Conservation (phyloP, 2,329 filamentous ascomycete genomes). For the Colletotrichum sp. region DNA sequence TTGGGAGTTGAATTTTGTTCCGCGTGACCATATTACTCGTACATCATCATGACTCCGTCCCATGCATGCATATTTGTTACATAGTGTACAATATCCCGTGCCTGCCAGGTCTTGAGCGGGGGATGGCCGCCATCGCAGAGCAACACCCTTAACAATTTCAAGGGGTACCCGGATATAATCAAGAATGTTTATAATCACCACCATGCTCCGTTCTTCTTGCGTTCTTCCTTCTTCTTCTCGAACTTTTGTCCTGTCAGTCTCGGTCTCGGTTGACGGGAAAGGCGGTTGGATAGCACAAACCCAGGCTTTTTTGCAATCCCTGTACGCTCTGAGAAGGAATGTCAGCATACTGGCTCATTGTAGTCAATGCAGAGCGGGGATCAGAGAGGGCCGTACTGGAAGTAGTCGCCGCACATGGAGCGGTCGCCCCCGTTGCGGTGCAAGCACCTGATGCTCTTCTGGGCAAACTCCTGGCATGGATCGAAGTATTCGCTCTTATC, state of each 20-base stretch:
- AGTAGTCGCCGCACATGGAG: constrained; percentile 93
- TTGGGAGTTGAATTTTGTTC: background rate
- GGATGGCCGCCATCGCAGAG: background rate
- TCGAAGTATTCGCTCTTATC: constrained; percentile 89
- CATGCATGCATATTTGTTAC: background rate
- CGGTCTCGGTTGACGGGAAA: background rate
- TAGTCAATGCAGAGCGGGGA: background rate
- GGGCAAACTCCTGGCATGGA: constrained; percentile 91
- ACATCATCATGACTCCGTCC: background rate
- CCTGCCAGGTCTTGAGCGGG: background rate
- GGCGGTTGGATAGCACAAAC: constrained; percentile 51
- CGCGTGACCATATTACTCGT: background rate
- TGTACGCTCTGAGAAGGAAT: constrained; percentile 72
- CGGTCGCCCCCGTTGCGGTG: constrained; percentile 87
- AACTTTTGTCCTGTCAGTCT: constrained; percentile 23
- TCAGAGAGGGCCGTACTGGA: constrained; percentile 66
- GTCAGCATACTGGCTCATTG: background rate
- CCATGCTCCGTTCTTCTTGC: constrained; percentile 26
- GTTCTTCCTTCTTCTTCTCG: constrained; percentile 31
- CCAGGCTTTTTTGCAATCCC: constrained; percentile 95
- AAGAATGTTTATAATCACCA: constrained; percentile 13
- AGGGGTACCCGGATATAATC: background rate
- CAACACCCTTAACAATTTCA: background rate
- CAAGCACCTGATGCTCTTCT: constrained; percentile 84
- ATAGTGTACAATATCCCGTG: constrained; percentile 4